phyloP scores from a whole-genome alignment of 164 flowering plant species.

The Houttuynia cordata region DNA sequence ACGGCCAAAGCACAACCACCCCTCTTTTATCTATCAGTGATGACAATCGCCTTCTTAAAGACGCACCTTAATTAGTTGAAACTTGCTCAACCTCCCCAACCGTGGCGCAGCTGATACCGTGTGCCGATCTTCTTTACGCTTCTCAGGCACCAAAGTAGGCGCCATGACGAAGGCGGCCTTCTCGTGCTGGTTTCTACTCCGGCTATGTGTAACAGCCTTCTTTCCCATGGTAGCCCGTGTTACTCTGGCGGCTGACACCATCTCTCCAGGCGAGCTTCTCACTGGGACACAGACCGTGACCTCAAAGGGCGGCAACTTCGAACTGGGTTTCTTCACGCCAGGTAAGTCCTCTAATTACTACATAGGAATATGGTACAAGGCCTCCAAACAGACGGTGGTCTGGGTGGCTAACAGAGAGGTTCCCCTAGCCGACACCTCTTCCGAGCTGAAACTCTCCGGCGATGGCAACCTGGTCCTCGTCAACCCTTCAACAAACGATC shows the following conservation, averaged over 20 bases:
- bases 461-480: conserved; percentile 23
- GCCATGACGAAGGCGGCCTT: too few species aligned
- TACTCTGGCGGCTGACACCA: not conserved
- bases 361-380: conserved; percentile 16
- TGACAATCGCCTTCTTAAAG: too few species aligned
- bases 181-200: too few species aligned
- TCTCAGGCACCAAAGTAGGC: too few species aligned
- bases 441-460: conserved; percentile 11
- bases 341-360: conserved; percentile 13
- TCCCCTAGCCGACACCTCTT: conserved; percentile 10
- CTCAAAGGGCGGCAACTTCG: conserved; percentile 10
- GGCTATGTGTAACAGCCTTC: not conserved
- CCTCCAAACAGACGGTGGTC: conserved; percentile 6
- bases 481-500: not conserved
- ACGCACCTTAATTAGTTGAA: too few species aligned
- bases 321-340: conserved; percentile 14
- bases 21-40: too few species aligned
- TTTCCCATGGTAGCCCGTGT: not conserved
- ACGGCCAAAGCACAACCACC: too few species aligned
- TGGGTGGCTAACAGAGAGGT: conserved; percentile 24
- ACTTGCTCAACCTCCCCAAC: too few species aligned
- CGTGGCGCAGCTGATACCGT: too few species aligned
- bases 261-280: conserved; percentile 13
- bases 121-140: too few species aligned
- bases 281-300: conserved; percentile 10